Evolutionary conservation across 2,329 filamentous ascomycete species (phyloP).

Genomic region (Botrytis byssoidea): DNA sequence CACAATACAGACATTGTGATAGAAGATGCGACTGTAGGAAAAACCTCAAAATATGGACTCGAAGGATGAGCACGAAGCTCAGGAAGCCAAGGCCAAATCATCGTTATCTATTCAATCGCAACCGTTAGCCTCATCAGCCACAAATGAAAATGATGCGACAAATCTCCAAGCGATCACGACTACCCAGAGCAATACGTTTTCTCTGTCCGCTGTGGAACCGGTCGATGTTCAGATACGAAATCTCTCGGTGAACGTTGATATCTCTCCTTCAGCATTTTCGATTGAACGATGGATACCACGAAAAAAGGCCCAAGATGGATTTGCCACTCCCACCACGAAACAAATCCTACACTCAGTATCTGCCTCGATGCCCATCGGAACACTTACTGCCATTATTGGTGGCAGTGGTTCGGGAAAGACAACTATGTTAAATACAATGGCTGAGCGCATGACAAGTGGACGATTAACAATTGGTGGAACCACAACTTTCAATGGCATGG

Average conservation of each 20-base stretch:
- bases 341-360: conserved; percentile 61
- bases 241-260: conserved; percentile 57
- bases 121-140: neutral
- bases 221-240: conserved; percentile 54
- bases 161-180: conserved; percentile 23
- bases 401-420: conserved; percentile 74
- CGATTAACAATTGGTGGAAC: conserved; percentile 52
- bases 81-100: neutral
- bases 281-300: conserved; percentile 41
- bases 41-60: neutral
- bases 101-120: neutral
- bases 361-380: conserved; percentile 63
- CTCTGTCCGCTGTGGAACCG: conserved; percentile 51
- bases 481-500: conserved; percentile 59
- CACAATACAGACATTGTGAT: neutral
- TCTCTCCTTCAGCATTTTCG: conserved; percentile 54
- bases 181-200: conserved; percentile 35
- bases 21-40: conserved; percentile 1
- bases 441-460: conserved; percentile 61
- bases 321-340: conserved; percentile 43
- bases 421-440: conserved; percentile 68
- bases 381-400: conserved; percentile 72
- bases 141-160: conserved; percentile 2
- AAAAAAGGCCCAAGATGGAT: conserved; percentile 36
- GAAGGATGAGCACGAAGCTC: neutral